Base-by-base conservation (phyloP, 257 asterid genomes). In the Nicotiana tomentosiformis region DNA sequence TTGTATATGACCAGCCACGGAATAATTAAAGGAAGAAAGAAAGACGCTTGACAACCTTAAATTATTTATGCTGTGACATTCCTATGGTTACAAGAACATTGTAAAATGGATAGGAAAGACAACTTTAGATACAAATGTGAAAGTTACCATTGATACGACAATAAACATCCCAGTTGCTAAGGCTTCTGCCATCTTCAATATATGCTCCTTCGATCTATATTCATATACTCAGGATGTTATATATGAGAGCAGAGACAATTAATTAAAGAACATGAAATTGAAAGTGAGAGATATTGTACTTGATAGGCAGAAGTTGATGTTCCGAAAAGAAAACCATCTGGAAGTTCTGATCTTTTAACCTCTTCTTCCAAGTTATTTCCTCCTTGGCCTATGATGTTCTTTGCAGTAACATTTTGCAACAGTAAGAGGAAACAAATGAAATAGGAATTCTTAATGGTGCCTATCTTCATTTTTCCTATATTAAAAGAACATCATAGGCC, bases 121-220 rank as follows among this genome's bases (percentile, higher is more conserved):
- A 37, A 37, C 1, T 6, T 37, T 37, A 37, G 56, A 4, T 51
- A 26, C 5, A 14, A 56, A 66, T 26, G 16, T 29, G 46, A 17
- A 15, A 56, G 35, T 12, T 70, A 86, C 87, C 86, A 55, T 77
- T 65, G 16, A 64, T 69, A 77, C 20, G 61, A 80, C 76, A 67
- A 53, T 56, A 86, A 14, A 69, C 82, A 37, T 86, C 89, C 87
- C 87, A 86, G 26, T 81, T 82, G 58, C 84, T 23, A 10, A 86
- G 83, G 58, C 89, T 68, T 56, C 35, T 84, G 6, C 87, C 89
- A 82, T 82, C 87, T 61, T 86, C 87, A 60, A 33, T 74, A 60
- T 58, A 84, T 20, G 82, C 89, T 69, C 89, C 89, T 81, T 86
- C 89, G 61, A 86, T 70, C 86, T 86, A 49, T 35, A 35, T 64